Evolutionary conservation across 306 rosid genomes (phyloP).

Genomic region (Oemleria cerasiformis): DNA sequence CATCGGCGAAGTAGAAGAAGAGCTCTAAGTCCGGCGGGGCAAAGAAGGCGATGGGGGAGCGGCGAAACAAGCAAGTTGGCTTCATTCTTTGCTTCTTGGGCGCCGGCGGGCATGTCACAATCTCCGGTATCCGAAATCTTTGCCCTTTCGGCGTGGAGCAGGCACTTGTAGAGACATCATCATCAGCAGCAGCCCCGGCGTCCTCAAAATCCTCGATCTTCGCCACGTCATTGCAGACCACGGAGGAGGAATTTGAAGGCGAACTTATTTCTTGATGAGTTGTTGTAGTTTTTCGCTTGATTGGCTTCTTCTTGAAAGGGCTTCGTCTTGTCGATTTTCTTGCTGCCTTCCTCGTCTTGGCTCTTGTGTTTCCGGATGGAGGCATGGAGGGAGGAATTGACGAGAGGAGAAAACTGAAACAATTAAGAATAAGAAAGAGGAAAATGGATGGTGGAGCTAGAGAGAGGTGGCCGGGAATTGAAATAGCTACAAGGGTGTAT

Average conservation of each 20-base stretch:
- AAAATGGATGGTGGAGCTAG: neutral
- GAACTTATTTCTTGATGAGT: neutral
- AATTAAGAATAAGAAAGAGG: neutral
- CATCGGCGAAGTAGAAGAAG: conserved; percentile 57
- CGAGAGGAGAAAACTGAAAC: neutral
- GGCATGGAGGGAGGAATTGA: conserved; percentile 40
- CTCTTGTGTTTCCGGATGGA: conserved; percentile 44
- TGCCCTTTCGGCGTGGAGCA: conserved; percentile 83
- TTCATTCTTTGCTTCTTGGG: conserved; percentile 72
- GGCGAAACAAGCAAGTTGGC: conserved; percentile 45
- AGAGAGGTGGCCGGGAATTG: neutral
- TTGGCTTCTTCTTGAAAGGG: conserved; percentile 30
- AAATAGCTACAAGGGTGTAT: too few relatives aligned
- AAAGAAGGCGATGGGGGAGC: conserved; percentile 79
- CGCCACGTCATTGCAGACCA: conserved; percentile 30
- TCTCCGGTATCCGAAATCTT: conserved; percentile 71
- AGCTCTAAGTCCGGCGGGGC: conserved; percentile 89
- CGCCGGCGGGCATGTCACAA: conserved; percentile 79
- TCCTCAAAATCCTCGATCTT: conserved; percentile 18
- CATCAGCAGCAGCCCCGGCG: conserved; percentile 24
- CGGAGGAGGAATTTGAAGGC: conserved; percentile 32
- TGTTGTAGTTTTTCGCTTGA: neutral
- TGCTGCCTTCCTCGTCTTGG: conserved; percentile 11
- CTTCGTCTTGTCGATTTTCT: conserved; percentile 30
- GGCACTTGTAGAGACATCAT: conserved; percentile 30